phyloP scores from a whole-genome alignment of 306 rosid genomes.

The Astragalus glycyphyllos region DNA sequence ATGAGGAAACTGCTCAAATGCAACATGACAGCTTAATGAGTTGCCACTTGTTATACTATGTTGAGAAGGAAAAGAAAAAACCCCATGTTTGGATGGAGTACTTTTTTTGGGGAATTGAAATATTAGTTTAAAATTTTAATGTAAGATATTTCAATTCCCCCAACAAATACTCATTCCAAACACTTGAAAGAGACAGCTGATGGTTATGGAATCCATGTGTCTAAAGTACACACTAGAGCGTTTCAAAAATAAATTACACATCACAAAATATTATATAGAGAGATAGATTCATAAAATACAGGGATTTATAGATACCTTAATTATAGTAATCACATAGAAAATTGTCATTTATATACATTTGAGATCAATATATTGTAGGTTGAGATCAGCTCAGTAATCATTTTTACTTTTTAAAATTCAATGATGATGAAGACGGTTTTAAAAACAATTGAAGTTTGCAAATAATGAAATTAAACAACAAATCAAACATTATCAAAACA shows the following conservation, averaged over 20 bases:
- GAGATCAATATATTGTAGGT: slow-evolving; percentile 6
- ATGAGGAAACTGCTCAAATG: not conserved
- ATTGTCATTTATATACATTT: not conserved
- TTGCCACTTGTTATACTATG: too few species aligned
- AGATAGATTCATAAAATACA: too few species aligned
- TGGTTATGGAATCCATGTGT: not conserved
- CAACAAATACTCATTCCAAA: too few species aligned
- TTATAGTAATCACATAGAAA: too few species aligned
- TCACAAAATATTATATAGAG: too few species aligned
- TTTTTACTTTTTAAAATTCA: not conserved
- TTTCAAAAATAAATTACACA: too few species aligned
- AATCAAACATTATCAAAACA: not conserved
- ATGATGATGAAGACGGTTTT: slow-evolving; percentile 11
- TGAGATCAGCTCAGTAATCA: not conserved
- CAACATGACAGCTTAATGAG: slow-evolving; percentile 6
- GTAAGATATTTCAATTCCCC: too few species aligned
- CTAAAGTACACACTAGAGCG: not conserved
- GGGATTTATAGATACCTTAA: not conserved
- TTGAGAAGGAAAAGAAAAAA: too few species aligned
- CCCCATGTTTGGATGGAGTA: too few species aligned
- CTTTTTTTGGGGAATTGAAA: too few species aligned
- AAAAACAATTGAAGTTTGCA: not conserved
- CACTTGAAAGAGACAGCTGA: not conserved
- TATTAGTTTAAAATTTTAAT: too few species aligned
- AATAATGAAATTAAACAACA: not conserved